Base-by-base conservation (phyloP, 1,139 yeast genomes). In the Hemisphaericaspora xylanilytica region DNA sequence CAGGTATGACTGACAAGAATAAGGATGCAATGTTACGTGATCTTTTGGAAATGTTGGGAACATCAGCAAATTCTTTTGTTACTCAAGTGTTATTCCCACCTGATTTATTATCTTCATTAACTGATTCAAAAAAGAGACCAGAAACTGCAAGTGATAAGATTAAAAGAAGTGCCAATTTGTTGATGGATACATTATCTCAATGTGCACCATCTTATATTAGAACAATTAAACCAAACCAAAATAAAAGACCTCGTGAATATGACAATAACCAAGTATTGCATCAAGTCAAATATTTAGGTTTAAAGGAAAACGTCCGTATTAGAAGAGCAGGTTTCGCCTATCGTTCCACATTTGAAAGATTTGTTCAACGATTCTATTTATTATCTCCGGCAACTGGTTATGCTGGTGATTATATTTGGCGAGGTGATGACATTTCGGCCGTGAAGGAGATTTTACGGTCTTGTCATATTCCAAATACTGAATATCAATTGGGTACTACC, bases 291-390 rank as follows among this genome's bases (percentile, higher is more conserved):
- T 94, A 94, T 59, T 75, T 94, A 52, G 99, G 99, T 58, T 73
- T 94, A 60, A 94, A 92, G 57, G 98, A 94, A 62, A 94, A 94
- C 61, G 97, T 94, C 33, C 80, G 98, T 49, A 94, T 94, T 50
- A 81, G 98, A 70, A 85, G 98, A 69, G 98, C 99, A 0, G 99
- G 99, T 37, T 94, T 94, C 64, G 98, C 99, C 2, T 92, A 90
- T 56, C 83, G 99, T 65, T 96, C 95, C 47, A 87, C 97, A 0
- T 94, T 90, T 65, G 97, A 92, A 42, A 89, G 90, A 61, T 94
- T 94, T 59, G 97, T 89, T n/a, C 97, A 94, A 64, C 74, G 98
- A 55, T 94, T 94, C 60, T 92, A 88, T 60, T 66, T 94, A 40
- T 70, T 94, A 38, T 89, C 97, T 1, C 80, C 90, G 3, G 78